phyloP scores from a whole-genome alignment of 352 stramenopile genomes.

The Achlya hypogyna region DNA sequence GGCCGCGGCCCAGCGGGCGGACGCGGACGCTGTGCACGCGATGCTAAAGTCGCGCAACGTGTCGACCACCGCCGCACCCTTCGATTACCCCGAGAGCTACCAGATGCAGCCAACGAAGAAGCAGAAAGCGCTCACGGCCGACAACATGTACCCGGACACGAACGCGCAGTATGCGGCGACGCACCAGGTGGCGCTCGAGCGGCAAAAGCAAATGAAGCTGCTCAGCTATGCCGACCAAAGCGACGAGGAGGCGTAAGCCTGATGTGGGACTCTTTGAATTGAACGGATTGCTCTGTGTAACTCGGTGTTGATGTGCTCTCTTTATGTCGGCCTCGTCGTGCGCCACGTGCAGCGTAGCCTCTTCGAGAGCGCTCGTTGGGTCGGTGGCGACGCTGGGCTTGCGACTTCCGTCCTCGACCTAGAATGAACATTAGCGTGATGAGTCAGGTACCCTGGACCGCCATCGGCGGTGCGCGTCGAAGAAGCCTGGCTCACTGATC shows the following conservation, averaged over 20 bases:
- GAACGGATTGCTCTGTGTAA: neutral
- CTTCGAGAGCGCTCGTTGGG: too few relatives aligned
- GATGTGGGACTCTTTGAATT: neutral
- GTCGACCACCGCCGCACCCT: constrained; percentile 49
- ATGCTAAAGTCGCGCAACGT: constrained; percentile 68
- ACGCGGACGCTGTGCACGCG: constrained; percentile 83
- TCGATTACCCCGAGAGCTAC: constrained; percentile 72
- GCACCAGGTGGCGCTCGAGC: neutral
- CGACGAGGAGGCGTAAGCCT: constrained; percentile 15
- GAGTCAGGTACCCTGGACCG: too few relatives aligned
- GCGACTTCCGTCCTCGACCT: too few relatives aligned
- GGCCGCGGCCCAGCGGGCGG: constrained; percentile 67
- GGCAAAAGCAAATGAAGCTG: neutral
- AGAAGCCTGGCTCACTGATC: too few relatives aligned
- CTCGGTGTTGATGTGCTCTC: neutral
- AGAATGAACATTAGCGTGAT: too few relatives aligned
- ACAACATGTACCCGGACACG: constrained; percentile 62
- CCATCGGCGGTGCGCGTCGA: too few relatives aligned
- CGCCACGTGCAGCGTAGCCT: too few relatives aligned
- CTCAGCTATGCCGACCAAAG: constrained; percentile 53
- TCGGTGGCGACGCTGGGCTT: too few relatives aligned
- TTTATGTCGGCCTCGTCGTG: too few relatives aligned
- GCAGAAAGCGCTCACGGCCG: constrained; percentile 46
- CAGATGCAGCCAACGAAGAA: constrained; percentile 59
- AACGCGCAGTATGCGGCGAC: constrained; percentile 36